phyloP scores from a whole-genome alignment of 2,329 filamentous ascomycete species.

The Scytalidium sp. region DNA sequence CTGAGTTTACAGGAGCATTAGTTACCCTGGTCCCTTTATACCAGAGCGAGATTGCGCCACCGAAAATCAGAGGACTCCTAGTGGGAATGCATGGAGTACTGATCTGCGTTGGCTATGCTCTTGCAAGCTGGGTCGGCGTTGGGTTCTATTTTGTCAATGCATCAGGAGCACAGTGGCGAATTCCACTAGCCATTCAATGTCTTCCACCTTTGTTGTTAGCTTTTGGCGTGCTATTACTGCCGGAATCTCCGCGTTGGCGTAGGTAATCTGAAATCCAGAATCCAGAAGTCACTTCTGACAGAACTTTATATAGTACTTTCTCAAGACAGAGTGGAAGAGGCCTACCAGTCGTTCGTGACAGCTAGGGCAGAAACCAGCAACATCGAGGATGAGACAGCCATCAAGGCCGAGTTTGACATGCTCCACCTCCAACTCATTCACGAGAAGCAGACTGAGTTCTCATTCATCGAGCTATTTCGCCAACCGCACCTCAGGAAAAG shows the following conservation, averaged over 20 bases:
- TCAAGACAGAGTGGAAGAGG: neutral
- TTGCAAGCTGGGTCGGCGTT: slow-evolving; percentile 16
- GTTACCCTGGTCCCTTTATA: slow-evolving; percentile 61
- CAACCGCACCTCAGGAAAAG: neutral
- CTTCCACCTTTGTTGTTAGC: slow-evolving; percentile 73
- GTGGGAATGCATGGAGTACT: slow-evolving; percentile 45
- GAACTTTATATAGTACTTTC: too few relatives aligned
- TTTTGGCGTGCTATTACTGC: slow-evolving; percentile 67
- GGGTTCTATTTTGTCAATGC: slow-evolving; percentile 20
- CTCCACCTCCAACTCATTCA: neutral
- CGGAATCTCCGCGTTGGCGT: slow-evolving; percentile 77
- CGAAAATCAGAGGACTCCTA: slow-evolving; percentile 70
- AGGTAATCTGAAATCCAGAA: too few relatives aligned
- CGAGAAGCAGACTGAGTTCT: neutral
- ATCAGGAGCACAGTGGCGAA: slow-evolving; percentile 40
- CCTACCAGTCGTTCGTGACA: neutral
- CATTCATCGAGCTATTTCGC: neutral
- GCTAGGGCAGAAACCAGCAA: neutral
- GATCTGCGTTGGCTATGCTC: slow-evolving; percentile 63
- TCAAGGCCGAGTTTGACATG: neutral
- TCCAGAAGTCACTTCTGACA: too few relatives aligned
- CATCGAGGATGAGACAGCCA: neutral
- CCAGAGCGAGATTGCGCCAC: slow-evolving; percentile 59
- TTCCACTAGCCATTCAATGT: slow-evolving; percentile 76
- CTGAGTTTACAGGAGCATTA: slow-evolving; percentile 59